Evolutionary conservation across 2,329 filamentous ascomycete genomes (phyloP).

Genomic region (Fusarium bactridioides): DNA sequence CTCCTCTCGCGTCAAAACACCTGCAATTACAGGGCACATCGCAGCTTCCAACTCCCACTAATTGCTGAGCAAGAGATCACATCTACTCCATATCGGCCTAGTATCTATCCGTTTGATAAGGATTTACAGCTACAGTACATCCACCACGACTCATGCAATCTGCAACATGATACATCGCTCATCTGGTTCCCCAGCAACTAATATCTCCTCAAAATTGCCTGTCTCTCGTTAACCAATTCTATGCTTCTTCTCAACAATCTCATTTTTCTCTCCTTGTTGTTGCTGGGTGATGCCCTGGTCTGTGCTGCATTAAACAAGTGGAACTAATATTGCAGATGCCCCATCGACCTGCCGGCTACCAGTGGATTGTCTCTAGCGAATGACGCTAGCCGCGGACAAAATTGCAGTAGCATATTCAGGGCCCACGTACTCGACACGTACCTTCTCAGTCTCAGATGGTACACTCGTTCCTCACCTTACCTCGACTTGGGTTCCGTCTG

Average conservation of each 20-base stretch:
- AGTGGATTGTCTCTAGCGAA: constrained; percentile 32
- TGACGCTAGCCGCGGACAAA: constrained; percentile 36
- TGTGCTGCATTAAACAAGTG: constrained; percentile 45
- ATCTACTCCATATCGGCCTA: background rate
- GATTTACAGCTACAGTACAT: background rate
- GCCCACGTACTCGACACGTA: constrained; percentile 35
- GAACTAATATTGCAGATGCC: constrained; percentile 44
- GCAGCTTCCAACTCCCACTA: background rate
- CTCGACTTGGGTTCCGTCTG: background rate
- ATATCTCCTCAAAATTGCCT: background rate
- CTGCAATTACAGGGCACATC: constrained; percentile 24
- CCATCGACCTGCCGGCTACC: constrained; percentile 33
- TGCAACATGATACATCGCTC: background rate
- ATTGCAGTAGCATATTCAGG: constrained; percentile 30
- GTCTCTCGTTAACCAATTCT: constrained; percentile 8
- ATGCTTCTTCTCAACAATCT: background rate
- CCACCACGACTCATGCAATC: background rate
- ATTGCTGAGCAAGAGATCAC: background rate
- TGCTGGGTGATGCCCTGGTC: constrained; percentile 42
- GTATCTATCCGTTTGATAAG: background rate
- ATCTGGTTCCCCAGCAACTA: constrained; percentile 20
- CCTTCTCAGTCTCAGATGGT: constrained; percentile 21
- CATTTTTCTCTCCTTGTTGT: constrained; percentile 32
- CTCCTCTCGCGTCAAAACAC: constrained; percentile 27
- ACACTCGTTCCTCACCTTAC: background rate